Percentiles rank a stretch among this genome's conserved stretches.
phyloP scores from a whole-genome alignment of 768 basidiomycete species.

The Suillus luteus region DNA sequence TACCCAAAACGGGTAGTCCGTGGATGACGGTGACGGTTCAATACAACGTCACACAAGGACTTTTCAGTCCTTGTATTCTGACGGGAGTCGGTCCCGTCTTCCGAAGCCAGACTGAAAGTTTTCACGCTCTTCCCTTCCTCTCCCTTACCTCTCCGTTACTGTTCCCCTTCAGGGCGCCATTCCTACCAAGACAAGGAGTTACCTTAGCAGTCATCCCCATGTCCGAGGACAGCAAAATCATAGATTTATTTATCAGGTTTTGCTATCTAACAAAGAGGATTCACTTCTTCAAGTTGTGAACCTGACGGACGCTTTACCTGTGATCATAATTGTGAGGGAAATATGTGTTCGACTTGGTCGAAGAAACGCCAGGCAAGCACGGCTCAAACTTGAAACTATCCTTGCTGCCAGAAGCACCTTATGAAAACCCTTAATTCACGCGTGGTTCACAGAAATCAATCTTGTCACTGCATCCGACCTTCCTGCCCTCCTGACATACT shows the following conservation, averaged over 20 bases:
- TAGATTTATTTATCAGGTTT: conserved; percentile 30
- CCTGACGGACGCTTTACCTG: conserved; percentile 9
- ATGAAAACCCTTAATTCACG: conserved; percentile 22
- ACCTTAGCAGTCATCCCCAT: conserved; percentile 25
- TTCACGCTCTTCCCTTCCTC: conserved; percentile 31
- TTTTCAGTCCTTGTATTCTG: conserved; percentile 2
- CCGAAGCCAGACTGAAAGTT: conserved; percentile 4
- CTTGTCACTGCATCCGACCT: conserved; percentile 29
- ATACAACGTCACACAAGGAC: not conserved
- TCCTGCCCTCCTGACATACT: conserved; percentile 28
- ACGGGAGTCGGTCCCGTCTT: not conserved
- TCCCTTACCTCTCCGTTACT: conserved; percentile 36
- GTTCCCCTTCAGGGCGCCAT: conserved; percentile 31
- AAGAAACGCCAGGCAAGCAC: conserved; percentile 27
- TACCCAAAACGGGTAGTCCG: not conserved
- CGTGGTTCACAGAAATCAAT: conserved; percentile 28
- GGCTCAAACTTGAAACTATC: conserved; percentile 23
- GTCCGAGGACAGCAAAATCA: conserved; percentile 23
- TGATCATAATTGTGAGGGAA: conserved; percentile 22
- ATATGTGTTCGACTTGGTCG: conserved; percentile 19
- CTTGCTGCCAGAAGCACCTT: conserved; percentile 35
- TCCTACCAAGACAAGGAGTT: conserved; percentile 18
- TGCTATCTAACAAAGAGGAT: conserved; percentile 28
- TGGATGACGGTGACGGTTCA: not conserved
- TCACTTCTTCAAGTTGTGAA: conserved; percentile 17